Percentiles rank a stretch among this genome's conserved stretches.
Conservation (phyloP, 2,329 filamentous ascomycete species). For the Colletotrichum melonis region DNA sequence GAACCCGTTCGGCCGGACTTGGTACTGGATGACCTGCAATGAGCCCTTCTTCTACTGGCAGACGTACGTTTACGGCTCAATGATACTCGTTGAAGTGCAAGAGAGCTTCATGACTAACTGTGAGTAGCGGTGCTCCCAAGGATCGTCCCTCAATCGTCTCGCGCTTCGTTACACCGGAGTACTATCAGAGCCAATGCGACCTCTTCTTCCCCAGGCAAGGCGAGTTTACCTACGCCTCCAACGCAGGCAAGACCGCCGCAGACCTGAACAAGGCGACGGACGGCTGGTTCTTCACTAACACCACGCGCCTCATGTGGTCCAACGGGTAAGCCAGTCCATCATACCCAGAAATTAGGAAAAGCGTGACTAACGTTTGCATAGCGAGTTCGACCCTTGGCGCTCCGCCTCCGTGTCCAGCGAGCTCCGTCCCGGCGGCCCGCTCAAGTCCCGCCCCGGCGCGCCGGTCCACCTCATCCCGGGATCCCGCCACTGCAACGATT, state of each 20-base stretch:
- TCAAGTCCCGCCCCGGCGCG: slow-evolving; percentile 55
- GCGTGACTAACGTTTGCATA: slow-evolving; percentile 38
- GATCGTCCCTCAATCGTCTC: slow-evolving; percentile 60
- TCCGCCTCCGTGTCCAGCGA: slow-evolving; percentile 63
- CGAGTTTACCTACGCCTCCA: slow-evolving; percentile 60
- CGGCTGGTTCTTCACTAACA: slow-evolving; percentile 60
- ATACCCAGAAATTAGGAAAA: no score
- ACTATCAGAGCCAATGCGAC: slow-evolving; percentile 66
- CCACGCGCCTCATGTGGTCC: slow-evolving; percentile 65
- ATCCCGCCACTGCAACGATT: slow-evolving; percentile 67
- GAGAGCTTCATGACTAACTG: slow-evolving; percentile 39
- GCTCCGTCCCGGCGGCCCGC: slow-evolving; percentile 65
- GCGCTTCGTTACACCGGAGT: slow-evolving; percentile 59
- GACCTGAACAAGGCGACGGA: slow-evolving; percentile 65
- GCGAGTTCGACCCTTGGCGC: slow-evolving; percentile 69
- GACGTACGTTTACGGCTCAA: slow-evolving; percentile 47
- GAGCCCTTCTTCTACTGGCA: slow-evolving; percentile 64
- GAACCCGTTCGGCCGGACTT: slow-evolving; percentile 63
- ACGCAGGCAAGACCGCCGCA: slow-evolving; percentile 56
- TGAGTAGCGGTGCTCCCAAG: slow-evolving; percentile 56
- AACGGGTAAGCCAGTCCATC: slow-evolving; percentile 53
- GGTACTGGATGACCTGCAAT: slow-evolving; percentile 72
- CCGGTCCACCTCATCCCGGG: slow-evolving; percentile 65
- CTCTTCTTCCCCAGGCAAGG: slow-evolving; percentile 65
- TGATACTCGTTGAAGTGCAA: no score